Evolutionary conservation across 1,284 basidiomycete species (phyloP).

Genomic region (Pyrrhoderma lamaoense): DNA sequence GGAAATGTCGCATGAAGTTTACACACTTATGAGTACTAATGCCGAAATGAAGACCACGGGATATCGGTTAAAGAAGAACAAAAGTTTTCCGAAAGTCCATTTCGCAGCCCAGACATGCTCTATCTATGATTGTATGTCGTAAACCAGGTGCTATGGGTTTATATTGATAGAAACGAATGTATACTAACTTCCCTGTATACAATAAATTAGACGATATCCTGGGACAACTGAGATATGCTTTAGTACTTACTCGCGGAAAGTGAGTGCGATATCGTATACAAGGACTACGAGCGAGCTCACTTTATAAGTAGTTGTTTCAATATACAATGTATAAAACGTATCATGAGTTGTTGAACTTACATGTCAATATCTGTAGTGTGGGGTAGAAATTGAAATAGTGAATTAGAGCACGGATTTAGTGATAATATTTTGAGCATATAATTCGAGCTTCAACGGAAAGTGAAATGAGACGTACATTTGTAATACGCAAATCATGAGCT

Average conservation of each 20-base stretch:
- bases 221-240: neutral
- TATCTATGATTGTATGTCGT: neutral
- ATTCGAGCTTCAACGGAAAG: neutral
- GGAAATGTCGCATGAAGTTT: neutral
- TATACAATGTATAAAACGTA: too few species aligned
- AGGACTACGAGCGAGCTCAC: constrained; percentile 9
- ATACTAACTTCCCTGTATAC: constrained; percentile 7
- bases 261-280: constrained; percentile 9
- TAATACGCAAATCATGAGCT: constrained; percentile 8
- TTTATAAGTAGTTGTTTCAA: too few species aligned
- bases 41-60: constrained; percentile 4
- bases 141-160: too few species aligned
- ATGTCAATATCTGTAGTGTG: neutral
- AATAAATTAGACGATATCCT: neutral
- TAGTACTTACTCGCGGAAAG: constrained; percentile 10
- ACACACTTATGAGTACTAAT: constrained; percentile 2
- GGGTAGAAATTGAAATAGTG: too few species aligned
- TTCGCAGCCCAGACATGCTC: constrained; percentile 12
- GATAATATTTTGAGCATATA: too few species aligned
- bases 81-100: constrained; percentile 11
- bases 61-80: constrained; percentile 14
- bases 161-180: neutral
- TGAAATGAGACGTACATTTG: constrained; percentile 2
- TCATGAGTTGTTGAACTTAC: neutral
- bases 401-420: too few species aligned